These are phyloP conservation scores for Amylostereum areolatum DNA, from an alignment of 1,284 basidiomycete genomes.

Conservation along the genomic window DNA sequence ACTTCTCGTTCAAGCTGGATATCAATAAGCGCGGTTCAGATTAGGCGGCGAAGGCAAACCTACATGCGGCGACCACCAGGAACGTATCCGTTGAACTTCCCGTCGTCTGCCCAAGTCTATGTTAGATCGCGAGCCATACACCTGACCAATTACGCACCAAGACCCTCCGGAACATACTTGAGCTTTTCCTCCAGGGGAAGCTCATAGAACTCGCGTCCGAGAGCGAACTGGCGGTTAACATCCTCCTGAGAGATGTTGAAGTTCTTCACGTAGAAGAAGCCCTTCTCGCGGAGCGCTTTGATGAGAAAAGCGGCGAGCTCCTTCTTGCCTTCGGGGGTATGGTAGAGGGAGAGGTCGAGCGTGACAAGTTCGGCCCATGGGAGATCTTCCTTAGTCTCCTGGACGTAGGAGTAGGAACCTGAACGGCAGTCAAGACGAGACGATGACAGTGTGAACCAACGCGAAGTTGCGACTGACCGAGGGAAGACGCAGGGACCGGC, in stretches of 20 bases:
- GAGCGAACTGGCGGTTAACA: constrained; percentile 29
- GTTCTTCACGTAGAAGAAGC: constrained; percentile 37
- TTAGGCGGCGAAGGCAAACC: no score
- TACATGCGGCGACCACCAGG: constrained; percentile 39
- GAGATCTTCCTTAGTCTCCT: constrained; percentile 42
- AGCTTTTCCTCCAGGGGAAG: constrained; percentile 46
- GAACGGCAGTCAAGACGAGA: not conserved
- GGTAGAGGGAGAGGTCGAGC: constrained; percentile 39
- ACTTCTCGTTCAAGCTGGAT: constrained; percentile 26
- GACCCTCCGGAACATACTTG: constrained; percentile 37
- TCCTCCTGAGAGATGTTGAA: constrained; percentile 31
- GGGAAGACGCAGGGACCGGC: constrained; percentile 32
- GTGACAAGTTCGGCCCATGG: constrained; percentile 48
- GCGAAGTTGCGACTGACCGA: constrained; percentile 16
- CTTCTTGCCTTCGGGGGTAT: constrained; percentile 39
- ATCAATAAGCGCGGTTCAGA: no score
- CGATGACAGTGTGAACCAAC: no score
- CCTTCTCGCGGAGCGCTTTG: constrained; percentile 36
- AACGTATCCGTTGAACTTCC: constrained; percentile 45
- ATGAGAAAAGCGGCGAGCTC: constrained; percentile 34
- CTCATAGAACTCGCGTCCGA: constrained; percentile 36
- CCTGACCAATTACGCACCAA: constrained; percentile 25
- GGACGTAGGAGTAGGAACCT: constrained; percentile 36
- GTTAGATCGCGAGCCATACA: not conserved
- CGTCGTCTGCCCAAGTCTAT: constrained; percentile 26